Base-by-base conservation (phyloP, 2,329 filamentous ascomycete genomes). In the Botrytis medusae region DNA sequence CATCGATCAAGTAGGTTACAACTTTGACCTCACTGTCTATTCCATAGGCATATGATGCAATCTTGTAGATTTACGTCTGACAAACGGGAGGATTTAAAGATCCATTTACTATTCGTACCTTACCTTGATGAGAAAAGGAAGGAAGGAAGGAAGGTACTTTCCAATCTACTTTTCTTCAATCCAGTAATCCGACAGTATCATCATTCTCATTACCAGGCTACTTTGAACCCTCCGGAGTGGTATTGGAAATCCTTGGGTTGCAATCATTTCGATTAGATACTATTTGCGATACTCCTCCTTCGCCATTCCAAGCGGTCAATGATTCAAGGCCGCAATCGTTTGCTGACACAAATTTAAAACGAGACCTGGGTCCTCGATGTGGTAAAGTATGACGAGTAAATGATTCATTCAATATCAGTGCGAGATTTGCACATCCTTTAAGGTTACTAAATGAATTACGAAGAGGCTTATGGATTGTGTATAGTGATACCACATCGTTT, bases 311-410 rank as follows among this genome's bases (percentile, higher is more conserved):
- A 32, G n/a, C 29, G 62, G 42, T 64, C 42, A 64, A 34, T 12
- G 42, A 32, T 46, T 46, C n/a, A 29, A 32, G 25, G 22, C 46
- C 40, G 51, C 32, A 48, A 54, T 54, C 63, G 63, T 51, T 67
- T 40, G 63, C 46, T 67, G 63, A 67, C 63, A 51, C 44, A n/a
- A 37, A 20, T 20, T 37, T 67, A 18, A 51, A 67, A 51, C 32
- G 14, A 40, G 51, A n/a, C 22, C 22, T 14, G 18, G 42, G 42
- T 44, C 29, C 29, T 62, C n/a, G 32, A 44, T 29, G 14, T n/a
- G 32, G 25, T 29, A 40, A 40, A 20, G 32, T 51, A 20, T 67
- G 44, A 46, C 40, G 32, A 10, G 25, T 51, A 29, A 62, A 40
- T 42, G 42, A n/a, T 29, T 65, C 22, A 25, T 29, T 65, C 29